A percentile compares a stretch with the other conserved stretches of the same genome.
phyloP scores from a whole-genome alignment of 495 filamentous ascomycete genomes.

The Penicillium canescens region DNA sequence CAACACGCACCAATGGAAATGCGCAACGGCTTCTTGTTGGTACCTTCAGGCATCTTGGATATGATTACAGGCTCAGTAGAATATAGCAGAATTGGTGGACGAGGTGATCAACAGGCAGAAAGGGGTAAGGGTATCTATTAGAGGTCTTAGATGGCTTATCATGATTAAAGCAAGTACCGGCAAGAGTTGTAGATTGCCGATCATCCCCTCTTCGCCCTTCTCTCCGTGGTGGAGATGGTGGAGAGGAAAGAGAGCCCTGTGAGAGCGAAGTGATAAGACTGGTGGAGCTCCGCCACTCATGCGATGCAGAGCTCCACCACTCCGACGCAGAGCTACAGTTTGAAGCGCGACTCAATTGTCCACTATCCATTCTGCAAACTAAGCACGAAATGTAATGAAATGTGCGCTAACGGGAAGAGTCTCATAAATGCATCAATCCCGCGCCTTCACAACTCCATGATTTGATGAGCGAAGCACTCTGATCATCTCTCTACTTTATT shows the following conservation, averaged over 20 bases:
- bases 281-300: slow-evolving; percentile 2
- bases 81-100: too few relatives aligned
- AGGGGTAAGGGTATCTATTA: slow-evolving; percentile 1
- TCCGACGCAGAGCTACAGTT: too few relatives aligned
- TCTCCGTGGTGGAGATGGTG: slow-evolving; percentile 6
- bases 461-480: not conserved
- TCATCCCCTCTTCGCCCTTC: slow-evolving; percentile 2
- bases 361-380: not conserved
- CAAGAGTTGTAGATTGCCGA: not conserved
- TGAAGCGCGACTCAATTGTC: not conserved
- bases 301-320: not conserved
- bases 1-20: slow-evolving; percentile 8
- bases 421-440: slow-evolving; percentile 9
- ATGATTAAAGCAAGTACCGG: too few relatives aligned
- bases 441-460: not conserved
- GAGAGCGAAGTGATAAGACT: not conserved
- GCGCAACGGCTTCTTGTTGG: slow-evolving; percentile 7
- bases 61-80: not conserved
- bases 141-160: slow-evolving; percentile 3
- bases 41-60: slow-evolving; percentile 7
- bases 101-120: not conserved
- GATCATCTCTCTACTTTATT: not conserved
- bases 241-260: not conserved
- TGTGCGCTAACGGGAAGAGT: not conserved
- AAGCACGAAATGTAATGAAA: not conserved